Evolutionary conservation across 768 basidiomycete species (phyloP).

Genomic region (Leccinum imitatum): DNA sequence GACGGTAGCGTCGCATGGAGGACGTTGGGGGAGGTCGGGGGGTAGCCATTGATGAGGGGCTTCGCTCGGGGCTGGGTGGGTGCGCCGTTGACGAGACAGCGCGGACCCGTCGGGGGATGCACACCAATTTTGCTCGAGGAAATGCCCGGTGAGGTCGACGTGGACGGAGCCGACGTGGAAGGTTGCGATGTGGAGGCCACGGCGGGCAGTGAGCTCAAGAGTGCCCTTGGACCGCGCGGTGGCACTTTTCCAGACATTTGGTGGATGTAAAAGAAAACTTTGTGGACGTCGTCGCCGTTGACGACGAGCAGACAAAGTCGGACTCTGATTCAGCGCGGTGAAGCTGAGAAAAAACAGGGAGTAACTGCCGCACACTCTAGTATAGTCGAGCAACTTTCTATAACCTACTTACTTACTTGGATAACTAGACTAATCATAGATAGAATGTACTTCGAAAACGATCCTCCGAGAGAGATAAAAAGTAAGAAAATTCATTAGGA

Average conservation of each 20-base stretch:
- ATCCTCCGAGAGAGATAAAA: too few species aligned
- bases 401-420: background rate
- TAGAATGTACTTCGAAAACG: too few species aligned
- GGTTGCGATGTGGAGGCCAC: constrained; percentile 27
- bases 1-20: constrained; percentile 31
- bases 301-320: constrained; percentile 22
- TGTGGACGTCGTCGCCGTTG: constrained; percentile 21
- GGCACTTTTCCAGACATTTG: constrained; percentile 74
- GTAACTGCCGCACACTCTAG: background rate
- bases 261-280: background rate
- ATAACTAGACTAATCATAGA: background rate
- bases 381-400: too few species aligned
- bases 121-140: constrained; percentile 46
- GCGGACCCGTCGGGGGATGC: constrained; percentile 64
- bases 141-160: constrained; percentile 32
- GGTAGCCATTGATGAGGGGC: constrained; percentile 44
- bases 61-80: constrained; percentile 37
- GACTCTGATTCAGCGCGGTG: constrained; percentile 1
- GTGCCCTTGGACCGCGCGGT: constrained; percentile 70
- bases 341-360: constrained; percentile 20
- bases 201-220: constrained; percentile 48
- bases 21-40: constrained; percentile 26
- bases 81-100: constrained; percentile 50
- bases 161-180: constrained; percentile 35
- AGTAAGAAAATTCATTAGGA: background rate